Evolutionary conservation across 805 yeast species (phyloP).

Genomic region (Metschnikowia arizonensis): DNA sequence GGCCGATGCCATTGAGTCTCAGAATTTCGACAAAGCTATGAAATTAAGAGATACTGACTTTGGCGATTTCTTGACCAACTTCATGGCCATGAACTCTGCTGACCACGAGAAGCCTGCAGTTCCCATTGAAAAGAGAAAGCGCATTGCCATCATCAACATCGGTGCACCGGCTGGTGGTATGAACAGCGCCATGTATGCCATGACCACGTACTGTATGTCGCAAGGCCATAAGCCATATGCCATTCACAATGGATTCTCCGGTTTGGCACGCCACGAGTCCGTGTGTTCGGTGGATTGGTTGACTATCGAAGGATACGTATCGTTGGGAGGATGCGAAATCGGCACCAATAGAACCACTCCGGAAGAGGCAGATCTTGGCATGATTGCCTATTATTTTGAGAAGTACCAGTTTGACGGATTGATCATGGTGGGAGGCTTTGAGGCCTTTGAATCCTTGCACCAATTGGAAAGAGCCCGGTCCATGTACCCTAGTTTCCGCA

Average conservation of each 20-base stretch:
- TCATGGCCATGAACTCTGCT: constrained; percentile 46
- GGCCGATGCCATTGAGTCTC: constrained; percentile 61
- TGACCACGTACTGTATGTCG: constrained; percentile 81
- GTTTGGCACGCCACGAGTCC: constrained; percentile 85
- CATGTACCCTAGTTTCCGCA: constrained; percentile 65
- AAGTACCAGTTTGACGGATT: constrained; percentile 67
- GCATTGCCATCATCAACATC: constrained; percentile 81
- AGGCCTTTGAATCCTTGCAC: constrained; percentile 68
- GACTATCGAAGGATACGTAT: constrained; percentile 84
- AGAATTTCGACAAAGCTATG: constrained; percentile 69
- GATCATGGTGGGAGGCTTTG: constrained; percentile 77
- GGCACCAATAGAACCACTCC: constrained; percentile 95
- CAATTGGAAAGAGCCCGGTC: constrained; percentile 58
- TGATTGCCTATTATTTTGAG: constrained; percentile 68
- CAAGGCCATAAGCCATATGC: constrained; percentile 90
- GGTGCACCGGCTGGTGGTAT: constrained; percentile 98
- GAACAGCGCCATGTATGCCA: constrained; percentile 90
- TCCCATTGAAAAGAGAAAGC: constrained; percentile 54
- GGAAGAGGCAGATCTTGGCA: constrained; percentile 56
- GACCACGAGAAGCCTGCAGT: constrained; percentile 39
- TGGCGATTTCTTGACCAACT: constrained; percentile 59
- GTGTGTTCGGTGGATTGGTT: constrained; percentile 74
- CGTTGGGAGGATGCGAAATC: constrained; percentile 90
- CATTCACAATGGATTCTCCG: constrained; percentile 89
- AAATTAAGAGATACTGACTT: constrained; percentile 67